Evolutionary conservation across 805 yeast species (phyloP), one percentile per base, ranked within the genome.

Genomic region (Phaffomyces thermotolerans): DNA sequence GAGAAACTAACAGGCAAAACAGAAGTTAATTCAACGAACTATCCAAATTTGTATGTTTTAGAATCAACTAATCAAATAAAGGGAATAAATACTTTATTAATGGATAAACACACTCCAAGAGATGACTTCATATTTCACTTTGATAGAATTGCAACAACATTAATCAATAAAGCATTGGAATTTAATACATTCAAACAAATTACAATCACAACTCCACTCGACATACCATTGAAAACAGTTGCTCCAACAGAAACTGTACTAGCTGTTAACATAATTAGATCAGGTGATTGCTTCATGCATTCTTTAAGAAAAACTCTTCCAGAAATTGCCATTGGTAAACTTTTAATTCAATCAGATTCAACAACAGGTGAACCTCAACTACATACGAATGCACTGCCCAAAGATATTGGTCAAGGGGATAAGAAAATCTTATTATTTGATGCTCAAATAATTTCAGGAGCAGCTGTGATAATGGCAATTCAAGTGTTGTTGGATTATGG

Each of bases 291-390:
- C 57, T 90, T 90, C 56, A 81, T 85, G 76, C 76, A 74, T 27
- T 82, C 96, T 0, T 67, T 91, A 34, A 76, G 84, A 47, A 79
- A 79, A 51, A 77, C 90, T 0, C 69, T 88, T 23, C 91, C 96
- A 1, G 87, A 81, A 40, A 79, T 87, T 12, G 73, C 78, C 10
- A 72, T 88, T 31, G 98, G 99, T 0, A 86, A 90, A 57, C 60
- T 91, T 22, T 67, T 91, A 38, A 89, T 91, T 53, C 96, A 89
- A 63, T 81, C 95, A 8, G 96, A 90, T 60, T 71, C 93, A 0
- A 64, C 69, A 20, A 90, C 98, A 0, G 98, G 98, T 8, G 98
- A 91, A 64, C 98, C 99, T 1, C 90, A 84, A 58, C 69, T 93
- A 47, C 96, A 90, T 60, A 78, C 81, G n/a, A 83, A 84, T 50